Conservation (phyloP, 2,329 filamentous ascomycete genomes). For the Lecanosticta acicola region DNA sequence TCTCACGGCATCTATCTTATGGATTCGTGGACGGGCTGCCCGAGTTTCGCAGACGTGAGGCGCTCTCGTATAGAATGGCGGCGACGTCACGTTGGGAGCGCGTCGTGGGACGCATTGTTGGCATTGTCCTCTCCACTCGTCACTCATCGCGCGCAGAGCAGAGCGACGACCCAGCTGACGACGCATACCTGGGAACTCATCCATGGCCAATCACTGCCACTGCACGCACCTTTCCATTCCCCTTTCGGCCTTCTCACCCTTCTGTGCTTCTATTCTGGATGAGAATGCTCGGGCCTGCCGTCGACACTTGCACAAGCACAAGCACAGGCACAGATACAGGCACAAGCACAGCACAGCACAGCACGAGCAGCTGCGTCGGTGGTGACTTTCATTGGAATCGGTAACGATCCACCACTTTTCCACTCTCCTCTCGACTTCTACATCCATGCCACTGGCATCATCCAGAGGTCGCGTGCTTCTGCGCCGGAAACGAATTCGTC, state of each 20-base stretch:
- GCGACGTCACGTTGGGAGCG: background rate
- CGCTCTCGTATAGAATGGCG: background rate
- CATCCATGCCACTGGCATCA: background rate
- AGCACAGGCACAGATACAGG: background rate
- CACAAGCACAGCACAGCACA: too few relatives aligned
- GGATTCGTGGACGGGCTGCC: too few relatives aligned
- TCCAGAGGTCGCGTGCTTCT: constrained; percentile 13
- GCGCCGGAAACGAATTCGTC: constrained; percentile 19
- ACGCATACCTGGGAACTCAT: background rate
- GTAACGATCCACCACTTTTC: background rate
- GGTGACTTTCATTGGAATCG: background rate
- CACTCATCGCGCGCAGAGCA: background rate
- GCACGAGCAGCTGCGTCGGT: too few relatives aligned
- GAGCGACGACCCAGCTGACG: background rate
- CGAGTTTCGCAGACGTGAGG: too few relatives aligned
- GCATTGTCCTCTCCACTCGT: background rate
- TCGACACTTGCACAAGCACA: background rate
- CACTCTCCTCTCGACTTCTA: background rate
- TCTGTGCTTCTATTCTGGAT: background rate
- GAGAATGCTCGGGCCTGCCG: background rate
- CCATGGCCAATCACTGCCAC: background rate
- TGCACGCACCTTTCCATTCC: background rate
- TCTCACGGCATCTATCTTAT: too few relatives aligned
- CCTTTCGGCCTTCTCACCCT: too few relatives aligned
- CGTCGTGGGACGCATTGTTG: background rate